Conservation (phyloP, 2,329 filamentous ascomycete genomes). For the Aspergillus terreus region DNA sequence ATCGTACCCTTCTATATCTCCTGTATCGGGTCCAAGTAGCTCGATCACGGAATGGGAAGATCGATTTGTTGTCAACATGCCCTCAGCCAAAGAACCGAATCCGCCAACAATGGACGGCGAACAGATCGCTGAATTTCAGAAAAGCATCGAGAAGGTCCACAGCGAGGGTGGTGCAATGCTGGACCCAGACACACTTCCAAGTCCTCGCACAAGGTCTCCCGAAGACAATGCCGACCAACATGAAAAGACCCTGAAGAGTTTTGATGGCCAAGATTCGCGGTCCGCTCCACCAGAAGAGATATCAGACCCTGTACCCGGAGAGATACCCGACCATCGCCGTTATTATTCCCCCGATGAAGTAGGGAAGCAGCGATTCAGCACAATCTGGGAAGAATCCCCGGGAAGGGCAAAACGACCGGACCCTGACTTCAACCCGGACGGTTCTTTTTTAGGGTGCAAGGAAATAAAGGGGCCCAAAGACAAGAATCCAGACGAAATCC, state of each 20-base stretch:
- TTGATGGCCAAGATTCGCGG: slow-evolving; percentile 18
- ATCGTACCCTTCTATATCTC: slow-evolving; percentile 28
- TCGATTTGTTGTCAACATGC: slow-evolving; percentile 43
- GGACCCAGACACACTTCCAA: slow-evolving; percentile 29
- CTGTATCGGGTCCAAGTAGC: slow-evolving; percentile 26
- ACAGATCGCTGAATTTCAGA: slow-evolving; percentile 39
- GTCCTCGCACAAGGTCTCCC: slow-evolving; percentile 26
- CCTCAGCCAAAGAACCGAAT: slow-evolving; percentile 39
- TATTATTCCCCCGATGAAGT: slow-evolving; percentile 40
- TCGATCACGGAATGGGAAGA: slow-evolving; percentile 37
- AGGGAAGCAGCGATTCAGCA: slow-evolving; percentile 34
- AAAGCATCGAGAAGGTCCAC: slow-evolving; percentile 31
- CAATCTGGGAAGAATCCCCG: slow-evolving; percentile 32
- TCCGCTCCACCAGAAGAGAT: slow-evolving; percentile 4
- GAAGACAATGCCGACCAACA: slow-evolving; percentile 30
- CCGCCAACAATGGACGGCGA: slow-evolving; percentile 37
- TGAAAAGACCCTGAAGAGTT: slow-evolving; percentile 8
- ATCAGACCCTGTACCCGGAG: slow-evolving; percentile 6
- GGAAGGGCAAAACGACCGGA: slow-evolving; percentile 20
- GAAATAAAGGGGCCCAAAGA: slow-evolving; percentile 32
- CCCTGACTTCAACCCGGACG: slow-evolving; percentile 22
- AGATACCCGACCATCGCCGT: slow-evolving; percentile 9
- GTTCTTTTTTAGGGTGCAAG: slow-evolving; percentile 41
- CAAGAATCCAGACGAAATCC: slow-evolving; percentile 37
- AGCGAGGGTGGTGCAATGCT: slow-evolving; percentile 27